Base-by-base conservation (phyloP, 176 grass and related monocot genomes). In the Paspalum vaginatum region DNA sequence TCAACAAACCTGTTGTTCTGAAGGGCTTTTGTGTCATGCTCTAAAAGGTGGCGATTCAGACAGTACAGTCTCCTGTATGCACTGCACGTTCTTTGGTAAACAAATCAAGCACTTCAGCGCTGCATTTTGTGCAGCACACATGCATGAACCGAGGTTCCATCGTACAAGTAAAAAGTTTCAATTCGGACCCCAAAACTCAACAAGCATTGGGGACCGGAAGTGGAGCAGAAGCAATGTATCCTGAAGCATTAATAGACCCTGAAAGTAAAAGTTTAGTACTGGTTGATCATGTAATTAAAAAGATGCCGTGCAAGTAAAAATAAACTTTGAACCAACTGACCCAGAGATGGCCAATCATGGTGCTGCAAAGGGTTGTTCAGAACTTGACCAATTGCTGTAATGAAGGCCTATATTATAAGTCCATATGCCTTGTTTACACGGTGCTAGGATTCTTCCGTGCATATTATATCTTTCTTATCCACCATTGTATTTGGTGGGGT, bases 391-490 rank as follows among this genome's bases (percentile, higher is more conserved):
- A 3, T 32, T 32, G 32, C 32, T 32, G 32, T 32, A 32, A 32
- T 32, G 32, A 32, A 50, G 61, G 58, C 65, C 2, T 81, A 81
- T 68, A 32, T 32, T 81, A 80, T 80, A 25, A 69, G 21, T 52
- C 16, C 70, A 61, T 65, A 45, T 53, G 71, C 0, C 67, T 69
- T 27, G 45, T 61, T 81, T 67, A 49, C 40, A 86, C 27, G n/a
- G 39, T 10, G 5, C 4, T 58, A 32, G 17, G 45, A 50, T 81
- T 47, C 62, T 60, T 51, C 54, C 78, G 3, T 32, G 32, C 32
- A 55, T 79, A 44, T 70, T 58, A 72, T 75, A 41, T 68, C 77
- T 68, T 49, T 65, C 77, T 68, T 66, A 80, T 80, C 20, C 27
- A 74, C 50, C 24, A 7, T 50, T 74, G 58, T 59, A 53, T 74